Conservation (phyloP, 2,329 filamentous ascomycete genomes). For the Alternaria sp. region DNA sequence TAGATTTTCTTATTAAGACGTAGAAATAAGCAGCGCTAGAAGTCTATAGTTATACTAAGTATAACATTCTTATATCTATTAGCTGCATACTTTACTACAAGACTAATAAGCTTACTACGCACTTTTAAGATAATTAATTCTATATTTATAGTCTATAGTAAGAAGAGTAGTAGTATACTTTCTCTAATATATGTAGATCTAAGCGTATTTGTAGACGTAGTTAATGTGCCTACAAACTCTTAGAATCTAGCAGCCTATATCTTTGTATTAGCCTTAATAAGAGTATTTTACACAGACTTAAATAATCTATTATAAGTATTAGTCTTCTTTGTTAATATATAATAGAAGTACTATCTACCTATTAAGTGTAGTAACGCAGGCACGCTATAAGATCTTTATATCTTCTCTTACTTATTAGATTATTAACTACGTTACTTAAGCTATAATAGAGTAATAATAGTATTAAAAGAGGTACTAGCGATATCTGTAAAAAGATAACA, state of each 20-base stretch:
- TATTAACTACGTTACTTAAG: too few relatives aligned
- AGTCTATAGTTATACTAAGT: conserved; percentile 3
- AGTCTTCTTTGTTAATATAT: neutral
- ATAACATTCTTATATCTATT: neutral
- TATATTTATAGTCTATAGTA: neutral
- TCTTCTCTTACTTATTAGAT: too few relatives aligned
- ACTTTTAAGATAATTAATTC: neutral
- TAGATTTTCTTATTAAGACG: neutral
- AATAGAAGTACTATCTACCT: neutral
- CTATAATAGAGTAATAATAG: too few relatives aligned
- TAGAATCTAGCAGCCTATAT: neutral
- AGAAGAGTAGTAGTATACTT: neutral
- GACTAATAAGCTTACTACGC: neutral
- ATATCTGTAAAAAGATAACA: too few relatives aligned
- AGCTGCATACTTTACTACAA: neutral
- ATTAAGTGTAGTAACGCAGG: neutral
- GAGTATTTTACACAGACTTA: neutral
- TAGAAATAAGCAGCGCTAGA: conserved; percentile 1
- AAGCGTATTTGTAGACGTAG: neutral
- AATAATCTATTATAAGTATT: neutral
- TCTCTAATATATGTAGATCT: neutral
- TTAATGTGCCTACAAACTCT: neutral
- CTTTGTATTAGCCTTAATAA: neutral
- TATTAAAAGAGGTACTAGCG: too few relatives aligned
- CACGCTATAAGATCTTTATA: too few relatives aligned